A percentile compares a stretch with the other conserved stretches of the same genome.
Evolutionary conservation across 805 yeast species (phyloP).

Genomic region (Ogataea saltuana): DNA sequence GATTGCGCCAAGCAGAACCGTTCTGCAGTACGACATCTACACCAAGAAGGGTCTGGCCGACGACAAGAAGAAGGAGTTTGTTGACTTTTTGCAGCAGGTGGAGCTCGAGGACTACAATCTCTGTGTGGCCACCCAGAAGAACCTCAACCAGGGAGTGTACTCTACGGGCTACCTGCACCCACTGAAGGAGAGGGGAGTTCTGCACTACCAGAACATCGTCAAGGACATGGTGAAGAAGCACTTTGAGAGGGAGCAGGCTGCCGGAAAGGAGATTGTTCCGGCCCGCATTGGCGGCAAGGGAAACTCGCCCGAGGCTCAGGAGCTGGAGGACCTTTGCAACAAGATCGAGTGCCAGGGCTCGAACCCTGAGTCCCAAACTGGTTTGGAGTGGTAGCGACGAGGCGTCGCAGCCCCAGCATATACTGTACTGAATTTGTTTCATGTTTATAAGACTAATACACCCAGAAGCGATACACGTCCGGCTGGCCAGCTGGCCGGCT

Average conservation of each 20-base stretch:
- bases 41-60: slow-evolving; percentile 59
- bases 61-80: slow-evolving; percentile 57
- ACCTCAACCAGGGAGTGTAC: slow-evolving; percentile 61
- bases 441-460: background rate
- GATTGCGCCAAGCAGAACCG: slow-evolving; percentile 51
- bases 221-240: slow-evolving; percentile 60
- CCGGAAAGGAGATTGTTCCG: slow-evolving; percentile 52
- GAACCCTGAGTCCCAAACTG: slow-evolving; percentile 36
- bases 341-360: slow-evolving; percentile 52
- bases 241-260: slow-evolving; percentile 44
- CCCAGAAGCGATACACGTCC: no score
- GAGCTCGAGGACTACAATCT: slow-evolving; percentile 63
- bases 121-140: slow-evolving; percentile 60
- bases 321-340: slow-evolving; percentile 51
- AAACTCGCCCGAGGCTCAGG: slow-evolving; percentile 45
- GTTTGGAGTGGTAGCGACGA: slow-evolving; percentile 30
- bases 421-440: background rate
- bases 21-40: slow-evolving; percentile 60
- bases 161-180: slow-evolving; percentile 62
- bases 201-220: slow-evolving; percentile 55
- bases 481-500: background rate
- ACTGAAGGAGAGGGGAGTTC: slow-evolving; percentile 56
- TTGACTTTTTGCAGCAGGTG: slow-evolving; percentile 61
- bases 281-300: slow-evolving; percentile 46
- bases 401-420: slow-evolving; percentile 2